A percentile compares a stretch with the other conserved stretches of the same genome.
Conservation (phyloP, 2,329 filamentous ascomycete species). For the Hypoxylon rubiginosum region DNA sequence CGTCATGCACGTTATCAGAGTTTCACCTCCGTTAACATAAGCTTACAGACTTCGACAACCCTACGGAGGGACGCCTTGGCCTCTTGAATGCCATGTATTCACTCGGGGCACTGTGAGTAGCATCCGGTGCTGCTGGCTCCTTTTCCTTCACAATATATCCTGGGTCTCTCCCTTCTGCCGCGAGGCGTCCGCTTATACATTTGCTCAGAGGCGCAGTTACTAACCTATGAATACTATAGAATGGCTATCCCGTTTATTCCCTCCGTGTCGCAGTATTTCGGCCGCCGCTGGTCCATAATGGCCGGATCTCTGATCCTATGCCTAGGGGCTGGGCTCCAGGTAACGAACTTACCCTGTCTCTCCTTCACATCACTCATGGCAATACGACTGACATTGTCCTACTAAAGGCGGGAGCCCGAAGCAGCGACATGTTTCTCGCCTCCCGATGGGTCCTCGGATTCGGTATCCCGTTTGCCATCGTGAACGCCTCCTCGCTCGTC, state of each 20-base stretch:
- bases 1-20: background rate
- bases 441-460: conserved; percentile 61
- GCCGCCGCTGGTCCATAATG: conserved; percentile 58
- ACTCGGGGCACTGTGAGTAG: conserved; percentile 52
- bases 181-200: background rate
- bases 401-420: conserved; percentile 57
- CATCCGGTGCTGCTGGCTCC: background rate
- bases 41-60: conserved; percentile 57
- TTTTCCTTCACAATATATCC: background rate
- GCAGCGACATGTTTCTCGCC: conserved; percentile 60
- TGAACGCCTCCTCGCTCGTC: conserved; percentile 59
- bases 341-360: conserved; percentile 46
- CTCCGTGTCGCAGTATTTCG: conserved; percentile 54
- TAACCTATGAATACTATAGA: background rate
- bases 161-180: conserved; percentile 29
- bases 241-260: conserved; percentile 59
- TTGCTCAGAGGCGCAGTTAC: background rate
- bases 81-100: conserved; percentile 60
- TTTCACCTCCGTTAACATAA: conserved; percentile 5
- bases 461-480: conserved; percentile 57
- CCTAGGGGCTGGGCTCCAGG: conserved; percentile 55
- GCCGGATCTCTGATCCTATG: conserved; percentile 56
- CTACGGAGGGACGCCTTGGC: conserved; percentile 56
- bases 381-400: background rate
- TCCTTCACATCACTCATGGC: background rate